phyloP scores from a whole-genome alignment of 306 rosid species.

The Dryas alaskensis region DNA sequence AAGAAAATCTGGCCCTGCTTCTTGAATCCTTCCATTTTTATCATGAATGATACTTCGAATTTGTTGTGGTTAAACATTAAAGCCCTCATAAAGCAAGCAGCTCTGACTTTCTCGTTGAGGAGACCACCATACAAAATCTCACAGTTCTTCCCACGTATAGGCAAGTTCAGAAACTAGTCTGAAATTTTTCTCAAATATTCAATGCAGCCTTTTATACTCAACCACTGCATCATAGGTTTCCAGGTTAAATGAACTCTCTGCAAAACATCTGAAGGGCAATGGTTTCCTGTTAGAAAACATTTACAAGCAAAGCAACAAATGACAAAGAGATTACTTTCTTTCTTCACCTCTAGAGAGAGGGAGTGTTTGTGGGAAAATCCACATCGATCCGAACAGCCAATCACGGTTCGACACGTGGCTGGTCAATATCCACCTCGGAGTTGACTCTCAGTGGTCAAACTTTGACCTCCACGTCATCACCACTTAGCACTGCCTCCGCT shows the following conservation, averaged over 20 bases:
- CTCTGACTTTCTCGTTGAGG: background rate
- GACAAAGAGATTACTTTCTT: background rate
- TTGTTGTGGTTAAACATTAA: background rate
- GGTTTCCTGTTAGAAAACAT: background rate
- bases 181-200: slow-evolving; percentile 7
- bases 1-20: background rate
- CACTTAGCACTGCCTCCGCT: too few relatives aligned
- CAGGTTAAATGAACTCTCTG: slow-evolving; percentile 45
- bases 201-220: slow-evolving; percentile 31
- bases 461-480: too few relatives aligned
- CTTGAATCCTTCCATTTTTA: background rate
- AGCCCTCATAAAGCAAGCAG: background rate
- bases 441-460: too few relatives aligned
- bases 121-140: background rate
- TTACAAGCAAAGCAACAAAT: slow-evolving; percentile 4
- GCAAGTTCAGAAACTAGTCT: background rate
- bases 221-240: slow-evolving; percentile 58
- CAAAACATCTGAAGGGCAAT: slow-evolving; percentile 45
- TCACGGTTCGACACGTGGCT: too few relatives aligned
- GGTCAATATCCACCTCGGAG: too few relatives aligned
- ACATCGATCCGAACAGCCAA: too few relatives aligned
- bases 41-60: background rate
- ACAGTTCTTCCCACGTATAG: background rate
- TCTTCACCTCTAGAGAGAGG: background rate
- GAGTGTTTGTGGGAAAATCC: too few relatives aligned